Evolutionary conservation across 768 basidiomycete genomes (phyloP).

Genomic region (Hebeloma cylindrosporum): DNA sequence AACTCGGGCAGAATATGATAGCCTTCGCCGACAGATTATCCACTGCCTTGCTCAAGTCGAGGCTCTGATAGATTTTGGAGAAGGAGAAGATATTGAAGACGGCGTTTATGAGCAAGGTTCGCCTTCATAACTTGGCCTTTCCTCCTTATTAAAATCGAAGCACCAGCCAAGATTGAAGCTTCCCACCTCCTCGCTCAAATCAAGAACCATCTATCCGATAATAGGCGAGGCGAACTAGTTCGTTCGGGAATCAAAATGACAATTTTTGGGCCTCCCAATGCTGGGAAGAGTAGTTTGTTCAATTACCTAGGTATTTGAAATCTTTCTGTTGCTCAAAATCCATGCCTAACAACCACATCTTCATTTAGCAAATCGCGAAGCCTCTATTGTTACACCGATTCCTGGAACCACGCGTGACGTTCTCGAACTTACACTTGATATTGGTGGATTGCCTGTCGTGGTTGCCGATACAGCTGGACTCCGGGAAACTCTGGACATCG

Average conservation of each 20-base stretch:
- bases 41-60: constrained; percentile 77
- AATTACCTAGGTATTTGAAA: constrained; percentile 72
- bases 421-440: constrained; percentile 80
- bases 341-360: not conserved
- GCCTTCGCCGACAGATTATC: constrained; percentile 65
- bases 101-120: constrained; percentile 72
- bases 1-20: constrained; percentile 57
- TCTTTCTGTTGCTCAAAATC: not conserved
- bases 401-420: constrained; percentile 92
- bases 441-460: constrained; percentile 81
- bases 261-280: constrained; percentile 92
- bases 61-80: constrained; percentile 91
- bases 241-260: constrained; percentile 80
- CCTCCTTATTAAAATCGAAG: constrained; percentile 3
- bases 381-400: constrained; percentile 84
- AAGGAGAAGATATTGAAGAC: constrained; percentile 89
- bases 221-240: constrained; percentile 78
- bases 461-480: constrained; percentile 88
- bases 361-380: constrained; percentile 72
- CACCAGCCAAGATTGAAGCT: constrained; percentile 49
- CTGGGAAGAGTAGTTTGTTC: constrained; percentile 87
- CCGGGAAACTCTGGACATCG: constrained; percentile 61
- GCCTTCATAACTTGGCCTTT: constrained; percentile 5
- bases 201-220: constrained; percentile 59
- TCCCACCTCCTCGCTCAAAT: constrained; percentile 51